Conservation (phyloP, 2,329 filamentous ascomycete genomes). For the Zymoseptoria brevis region DNA sequence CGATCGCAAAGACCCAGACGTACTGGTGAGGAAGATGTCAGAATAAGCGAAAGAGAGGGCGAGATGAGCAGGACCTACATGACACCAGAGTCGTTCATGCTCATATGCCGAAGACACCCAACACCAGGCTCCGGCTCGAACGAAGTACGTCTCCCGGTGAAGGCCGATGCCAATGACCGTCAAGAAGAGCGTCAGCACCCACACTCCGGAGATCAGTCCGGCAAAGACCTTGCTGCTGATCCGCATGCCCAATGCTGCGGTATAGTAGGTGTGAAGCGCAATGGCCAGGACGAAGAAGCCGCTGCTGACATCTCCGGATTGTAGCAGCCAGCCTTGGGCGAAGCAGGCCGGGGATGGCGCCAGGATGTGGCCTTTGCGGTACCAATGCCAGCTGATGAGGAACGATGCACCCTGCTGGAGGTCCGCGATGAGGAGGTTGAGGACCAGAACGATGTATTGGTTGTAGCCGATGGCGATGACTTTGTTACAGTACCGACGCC, state of each 20-base stretch:
- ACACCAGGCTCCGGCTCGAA: constrained; percentile 61
- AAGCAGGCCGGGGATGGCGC: constrained; percentile 51
- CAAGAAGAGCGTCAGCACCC: constrained; percentile 53
- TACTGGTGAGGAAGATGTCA: constrained; percentile 44
- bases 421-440: constrained; percentile 62
- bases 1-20: constrained; percentile 54
- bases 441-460: constrained; percentile 61
- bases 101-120: constrained; percentile 54
- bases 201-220: constrained; percentile 41
- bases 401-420: constrained; percentile 59
- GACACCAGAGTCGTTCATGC: constrained; percentile 41
- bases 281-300: constrained; percentile 61
- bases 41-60: no score
- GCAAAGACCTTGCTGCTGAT: constrained; percentile 47
- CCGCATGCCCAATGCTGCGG: constrained; percentile 50
- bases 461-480: constrained; percentile 37
- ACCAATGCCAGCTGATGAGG: constrained; percentile 54
- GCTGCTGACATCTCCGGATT: constrained; percentile 57
- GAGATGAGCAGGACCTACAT: neutral
- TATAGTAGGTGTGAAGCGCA: constrained; percentile 58
- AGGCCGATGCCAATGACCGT: constrained; percentile 45
- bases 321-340: constrained; percentile 62
- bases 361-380: constrained; percentile 46
- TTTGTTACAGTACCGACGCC: constrained; percentile 25
- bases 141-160: constrained; percentile 44